A percentile compares a stretch with the other conserved stretches of the same genome.
phyloP scores from a whole-genome alignment of 257 asterid species.

The Solanum tarijense region DNA sequence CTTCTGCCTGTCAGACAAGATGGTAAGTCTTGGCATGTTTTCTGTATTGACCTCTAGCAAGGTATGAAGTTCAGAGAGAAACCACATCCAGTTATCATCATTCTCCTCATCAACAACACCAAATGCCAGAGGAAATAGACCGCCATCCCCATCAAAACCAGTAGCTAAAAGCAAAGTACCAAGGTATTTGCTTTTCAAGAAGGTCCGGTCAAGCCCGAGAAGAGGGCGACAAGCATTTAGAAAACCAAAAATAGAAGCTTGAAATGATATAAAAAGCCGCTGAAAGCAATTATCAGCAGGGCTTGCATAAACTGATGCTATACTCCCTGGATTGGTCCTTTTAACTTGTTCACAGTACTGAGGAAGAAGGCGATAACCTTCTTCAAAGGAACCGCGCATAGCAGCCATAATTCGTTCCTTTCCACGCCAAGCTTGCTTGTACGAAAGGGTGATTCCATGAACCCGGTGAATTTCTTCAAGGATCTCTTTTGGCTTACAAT shows the following conservation, averaged over 20 bases:
- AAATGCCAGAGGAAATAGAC: constrained; percentile 83
- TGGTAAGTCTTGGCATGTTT: constrained; percentile 93
- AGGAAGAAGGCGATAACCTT: constrained; percentile 89
- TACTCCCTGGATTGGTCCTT: constrained; percentile 83
- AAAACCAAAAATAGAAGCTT: constrained; percentile 84
- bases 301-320: constrained; percentile 69
- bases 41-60: constrained; percentile 83
- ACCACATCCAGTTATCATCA: constrained; percentile 98
- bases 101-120: constrained; percentile 93
- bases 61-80: constrained; percentile 82
- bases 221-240: constrained; percentile 89
- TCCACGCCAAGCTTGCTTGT: constrained; percentile 99
- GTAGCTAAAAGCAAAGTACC: constrained; percentile 90
- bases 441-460: constrained; percentile 84
- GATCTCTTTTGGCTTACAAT: constrained; percentile 91
- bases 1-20: constrained; percentile 78
- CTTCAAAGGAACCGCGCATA: constrained; percentile 94
- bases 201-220: constrained; percentile 84
- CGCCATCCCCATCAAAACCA: constrained; percentile 93
- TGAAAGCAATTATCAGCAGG: constrained; percentile 72
- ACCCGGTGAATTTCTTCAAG: constrained; percentile 77
- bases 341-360: constrained; percentile 83
- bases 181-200: constrained; percentile 73
- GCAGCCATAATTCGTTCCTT: constrained; percentile 92
- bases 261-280: constrained; percentile 78